Evolutionary conservation across 352 stramenopile species (phyloP).

Genomic region (Hyaloperonospora brassicae): DNA sequence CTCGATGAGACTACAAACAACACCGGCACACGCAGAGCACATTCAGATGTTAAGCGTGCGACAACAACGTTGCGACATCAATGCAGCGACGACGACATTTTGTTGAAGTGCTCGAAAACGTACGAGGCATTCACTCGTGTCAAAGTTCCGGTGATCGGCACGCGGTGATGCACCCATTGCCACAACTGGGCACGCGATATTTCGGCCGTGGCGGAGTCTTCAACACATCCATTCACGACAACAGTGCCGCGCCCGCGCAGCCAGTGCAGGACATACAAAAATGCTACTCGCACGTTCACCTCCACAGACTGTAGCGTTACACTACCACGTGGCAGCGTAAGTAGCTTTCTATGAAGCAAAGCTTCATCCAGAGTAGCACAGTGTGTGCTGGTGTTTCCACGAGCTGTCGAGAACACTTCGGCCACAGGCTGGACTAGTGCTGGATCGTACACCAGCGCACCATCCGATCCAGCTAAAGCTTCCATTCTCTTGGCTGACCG

Average conservation of each 20-base stretch:
- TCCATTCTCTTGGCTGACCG: constrained; percentile 82
- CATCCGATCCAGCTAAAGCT: constrained; percentile 86
- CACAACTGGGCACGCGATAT: constrained; percentile 91
- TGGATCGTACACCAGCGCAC: constrained; percentile 91
- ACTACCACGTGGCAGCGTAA: constrained; percentile 40
- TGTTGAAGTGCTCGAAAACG: constrained; percentile 4
- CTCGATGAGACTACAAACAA: constrained; percentile 33
- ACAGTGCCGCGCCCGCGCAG: constrained; percentile 85
- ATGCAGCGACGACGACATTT: too few species aligned
- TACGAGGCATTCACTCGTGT: constrained; percentile 34
- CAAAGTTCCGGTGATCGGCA: constrained; percentile 26
- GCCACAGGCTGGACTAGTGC: constrained; percentile 71
- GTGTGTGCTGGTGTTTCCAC: background rate
- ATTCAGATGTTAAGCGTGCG: background rate
- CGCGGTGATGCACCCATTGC: constrained; percentile 65
- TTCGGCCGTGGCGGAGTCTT: constrained; percentile 92
- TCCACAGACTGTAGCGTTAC: constrained; percentile 80
- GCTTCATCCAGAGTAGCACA: constrained; percentile 22
- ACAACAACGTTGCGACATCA: background rate
- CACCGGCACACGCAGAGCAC: constrained; percentile 1
- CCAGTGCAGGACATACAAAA: constrained; percentile 89
- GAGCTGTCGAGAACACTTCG: constrained; percentile 19
- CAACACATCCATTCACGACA: constrained; percentile 88
- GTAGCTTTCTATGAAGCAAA: constrained; percentile 38
- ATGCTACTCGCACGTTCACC: constrained; percentile 81